Evolutionary conservation across 2,329 filamentous ascomycete genomes (phyloP), one percentile per base, ranked within the genome.

Genomic region (Knufia fluminis): DNA sequence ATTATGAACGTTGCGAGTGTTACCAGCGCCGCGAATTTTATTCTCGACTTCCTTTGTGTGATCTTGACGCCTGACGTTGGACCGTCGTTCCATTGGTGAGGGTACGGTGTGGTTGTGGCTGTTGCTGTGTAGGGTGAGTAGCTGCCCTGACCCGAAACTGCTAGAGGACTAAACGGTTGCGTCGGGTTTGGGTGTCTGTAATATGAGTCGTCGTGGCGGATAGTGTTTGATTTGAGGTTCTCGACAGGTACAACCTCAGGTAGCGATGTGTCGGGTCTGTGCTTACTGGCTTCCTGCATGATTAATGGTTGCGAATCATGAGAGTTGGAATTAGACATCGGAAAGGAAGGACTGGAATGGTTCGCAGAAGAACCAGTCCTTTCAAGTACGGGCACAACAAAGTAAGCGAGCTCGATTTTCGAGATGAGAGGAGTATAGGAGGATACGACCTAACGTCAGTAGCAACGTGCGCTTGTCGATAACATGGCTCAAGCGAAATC

Each of bases 271-370:
- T 10, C 19, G 17, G 14, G 3, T 20, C n/a, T 42, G 40, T n/a
- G 22, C 6, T 42, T 22, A 3, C 14, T 12, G 19, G 3, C 14
- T 3, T 42, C 19, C 22, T 42, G 10, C 40, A 42, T 42, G 4
- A 26, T 42, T 17, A 42, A 36, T 36, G 33, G 33, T 6, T 16
- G 33, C n/a, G 33, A 42, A 28, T 42, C 40, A 28, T 42, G 22
- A n/a, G 14, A 26, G 19, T 42, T 22, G 12, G 14, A 26, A 28
- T 23, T 3, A 24, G 40, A 4, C 40, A 42, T 42, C 14, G 24
- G 2, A 36, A 36, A 36, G 33, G 33, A 36, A 4, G 7, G n/a
- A 8, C 6, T 7, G 7, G 9, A 28, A 36, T 6, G 33, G 10
- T 20, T 3, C 12, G 24, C 4, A 17, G 20, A 42, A 42, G 40